These are phyloP conservation scores for Xylaria polymorpha DNA, from an alignment of 2,329 filamentous ascomycete genomes.

Conservation along the genomic window DNA sequence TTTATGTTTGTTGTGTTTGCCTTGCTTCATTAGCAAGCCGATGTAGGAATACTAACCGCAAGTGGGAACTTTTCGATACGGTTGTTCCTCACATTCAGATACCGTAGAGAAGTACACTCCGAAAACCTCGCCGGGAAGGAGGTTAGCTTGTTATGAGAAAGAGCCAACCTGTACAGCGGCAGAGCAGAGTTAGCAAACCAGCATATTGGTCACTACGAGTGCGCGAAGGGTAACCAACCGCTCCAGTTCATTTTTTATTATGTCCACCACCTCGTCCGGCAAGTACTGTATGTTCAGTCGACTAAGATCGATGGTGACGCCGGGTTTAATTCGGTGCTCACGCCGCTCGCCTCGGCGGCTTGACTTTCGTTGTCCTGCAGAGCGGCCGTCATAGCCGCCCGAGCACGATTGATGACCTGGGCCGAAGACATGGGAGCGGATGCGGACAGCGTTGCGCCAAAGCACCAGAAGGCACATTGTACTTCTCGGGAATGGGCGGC, in stretches of 20 bases:
- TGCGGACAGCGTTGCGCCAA: slow-evolving; percentile 61
- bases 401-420: slow-evolving; percentile 73
- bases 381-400: slow-evolving; percentile 74
- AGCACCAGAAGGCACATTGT: slow-evolving; percentile 47
- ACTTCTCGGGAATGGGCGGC: slow-evolving; percentile 62
- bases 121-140: slow-evolving; percentile 77
- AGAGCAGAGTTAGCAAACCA: slow-evolving; percentile 39
- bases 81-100: slow-evolving; percentile 84
- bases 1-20: neutral
- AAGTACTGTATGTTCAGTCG: slow-evolving; percentile 77
- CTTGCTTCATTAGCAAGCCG: slow-evolving; percentile 26
- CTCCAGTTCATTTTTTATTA: slow-evolving; percentile 79
- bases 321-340: slow-evolving; percentile 71
- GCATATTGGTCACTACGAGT: neutral
- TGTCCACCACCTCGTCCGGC: slow-evolving; percentile 78
- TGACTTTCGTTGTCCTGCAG: slow-evolving; percentile 73
- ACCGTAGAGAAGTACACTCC: slow-evolving; percentile 81
- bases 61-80: slow-evolving; percentile 72
- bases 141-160: slow-evolving; percentile 82
- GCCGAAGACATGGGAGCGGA: slow-evolving; percentile 66
- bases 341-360: slow-evolving; percentile 68
- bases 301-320: slow-evolving; percentile 82
- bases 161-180: slow-evolving; percentile 68
- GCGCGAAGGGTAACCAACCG: slow-evolving; percentile 60
- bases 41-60: slow-evolving; percentile 57